Percentiles rank a stretch among this genome's conserved stretches.
Evolutionary conservation across 2,329 filamentous ascomycete genomes (phyloP).

Genomic region (Colletotrichum lindemuthianum): DNA sequence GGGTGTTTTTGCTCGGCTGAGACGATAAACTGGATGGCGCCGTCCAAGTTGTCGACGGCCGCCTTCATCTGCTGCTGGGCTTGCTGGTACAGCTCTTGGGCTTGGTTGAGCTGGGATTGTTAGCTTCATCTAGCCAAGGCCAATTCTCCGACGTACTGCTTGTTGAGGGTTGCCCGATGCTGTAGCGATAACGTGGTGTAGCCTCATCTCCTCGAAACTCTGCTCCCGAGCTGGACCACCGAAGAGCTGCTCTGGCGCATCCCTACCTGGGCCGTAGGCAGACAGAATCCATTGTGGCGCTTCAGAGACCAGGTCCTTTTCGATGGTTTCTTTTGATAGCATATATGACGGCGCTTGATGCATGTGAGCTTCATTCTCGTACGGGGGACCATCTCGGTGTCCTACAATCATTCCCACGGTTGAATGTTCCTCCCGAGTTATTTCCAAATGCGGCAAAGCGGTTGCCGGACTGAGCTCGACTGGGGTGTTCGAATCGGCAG

Average conservation of each 20-base stretch:
- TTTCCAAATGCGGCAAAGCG: constrained; percentile 36
- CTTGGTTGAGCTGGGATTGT: constrained; percentile 63
- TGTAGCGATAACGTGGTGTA: constrained; percentile 73
- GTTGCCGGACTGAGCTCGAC: constrained; percentile 37
- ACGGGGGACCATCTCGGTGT: neutral
- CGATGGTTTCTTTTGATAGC: constrained; percentile 69
- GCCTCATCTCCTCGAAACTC: constrained; percentile 86
- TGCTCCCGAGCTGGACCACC: constrained; percentile 82
- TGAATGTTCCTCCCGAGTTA: constrained; percentile 34
- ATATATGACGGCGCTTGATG: constrained; percentile 52
- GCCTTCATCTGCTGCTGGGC: constrained; percentile 77
- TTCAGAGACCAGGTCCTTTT: constrained; percentile 74
- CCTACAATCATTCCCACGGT: constrained; percentile 33
- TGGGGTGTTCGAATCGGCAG: constrained; percentile 66
- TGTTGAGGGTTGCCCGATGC: constrained; percentile 68
- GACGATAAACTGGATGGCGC: constrained; percentile 76
- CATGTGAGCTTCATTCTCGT: neutral
- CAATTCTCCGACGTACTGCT: constrained; percentile 51
- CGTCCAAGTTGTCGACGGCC: constrained; percentile 75
- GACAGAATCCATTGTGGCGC: constrained; percentile 88
- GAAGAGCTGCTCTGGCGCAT: constrained; percentile 85
- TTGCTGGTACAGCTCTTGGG: constrained; percentile 69
- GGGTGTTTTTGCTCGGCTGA: constrained; percentile 76
- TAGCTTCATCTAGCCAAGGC: neutral
- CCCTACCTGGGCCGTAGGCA: constrained; percentile 80